These are phyloP conservation scores for Xanthoparmelia taractica DNA, from an alignment of 495 filamentous ascomycete species.

Conservation along the genomic window DNA sequence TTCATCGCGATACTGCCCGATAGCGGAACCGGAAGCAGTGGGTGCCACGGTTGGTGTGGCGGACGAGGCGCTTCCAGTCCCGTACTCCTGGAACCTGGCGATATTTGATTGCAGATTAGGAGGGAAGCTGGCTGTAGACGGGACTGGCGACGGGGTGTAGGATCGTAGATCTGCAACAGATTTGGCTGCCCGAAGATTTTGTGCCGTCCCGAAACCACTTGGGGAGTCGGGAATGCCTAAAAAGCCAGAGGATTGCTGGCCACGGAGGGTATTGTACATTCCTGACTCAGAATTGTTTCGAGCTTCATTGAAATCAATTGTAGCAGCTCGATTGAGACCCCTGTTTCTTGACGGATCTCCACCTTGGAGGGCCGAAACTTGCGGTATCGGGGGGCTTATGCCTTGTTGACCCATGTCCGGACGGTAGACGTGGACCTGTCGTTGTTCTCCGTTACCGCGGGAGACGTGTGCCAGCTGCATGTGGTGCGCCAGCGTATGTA, in stretches of 20 bases:
- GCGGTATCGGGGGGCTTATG: slow-evolving; percentile 60
- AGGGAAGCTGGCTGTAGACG: slow-evolving; percentile 83
- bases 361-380: slow-evolving; percentile 51
- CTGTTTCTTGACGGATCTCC: slow-evolving; percentile 63
- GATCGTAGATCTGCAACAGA: slow-evolving; percentile 93
- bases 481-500: slow-evolving; percentile 91
- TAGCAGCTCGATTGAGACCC: slow-evolving; percentile 83
- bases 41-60: slow-evolving; percentile 72
- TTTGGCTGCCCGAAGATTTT: slow-evolving; percentile 88
- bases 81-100: slow-evolving; percentile 56
- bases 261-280: slow-evolving; percentile 63
- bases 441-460: slow-evolving; percentile 73
- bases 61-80: slow-evolving; percentile 50
- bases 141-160: slow-evolving; percentile 87
- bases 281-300: slow-evolving; percentile 55
- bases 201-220: slow-evolving; percentile 53
- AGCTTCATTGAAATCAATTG: slow-evolving; percentile 94
- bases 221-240: slow-evolving; percentile 81
- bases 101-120: slow-evolving; percentile 57
- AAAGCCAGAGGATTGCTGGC: slow-evolving; percentile 62
- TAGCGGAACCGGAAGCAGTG: slow-evolving; percentile 56
- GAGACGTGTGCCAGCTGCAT: slow-evolving; percentile 87
- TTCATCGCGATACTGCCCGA: slow-evolving; percentile 53
- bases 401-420: slow-evolving; percentile 48
- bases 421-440: slow-evolving; percentile 84